These are phyloP conservation scores for Pythium utonaiense DNA, from an alignment of 352 stramenopile species.

Conservation along the genomic window DNA sequence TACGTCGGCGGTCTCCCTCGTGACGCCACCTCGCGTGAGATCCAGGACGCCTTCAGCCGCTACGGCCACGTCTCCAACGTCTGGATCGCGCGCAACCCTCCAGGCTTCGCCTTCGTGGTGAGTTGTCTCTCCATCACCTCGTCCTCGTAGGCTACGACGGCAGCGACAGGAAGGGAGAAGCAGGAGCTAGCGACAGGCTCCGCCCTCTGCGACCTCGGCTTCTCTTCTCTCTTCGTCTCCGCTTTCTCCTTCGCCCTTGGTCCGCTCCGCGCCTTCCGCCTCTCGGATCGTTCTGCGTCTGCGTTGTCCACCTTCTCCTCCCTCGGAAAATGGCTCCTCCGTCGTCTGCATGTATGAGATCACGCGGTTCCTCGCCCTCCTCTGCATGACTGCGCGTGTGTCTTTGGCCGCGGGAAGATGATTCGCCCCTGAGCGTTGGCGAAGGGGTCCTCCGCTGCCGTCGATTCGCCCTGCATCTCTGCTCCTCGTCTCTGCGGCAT, in stretches of 20 bases:
- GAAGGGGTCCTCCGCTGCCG: constrained; percentile 17
- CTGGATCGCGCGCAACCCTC: constrained; percentile 84
- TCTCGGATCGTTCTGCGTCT: not conserved
- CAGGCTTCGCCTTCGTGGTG: constrained; percentile 88
- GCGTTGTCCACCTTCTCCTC: not conserved
- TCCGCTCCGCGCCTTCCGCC: constrained; percentile 1
- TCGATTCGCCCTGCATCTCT: constrained; percentile 15
- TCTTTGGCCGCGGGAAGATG: constrained; percentile 2
- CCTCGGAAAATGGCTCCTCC: not conserved
- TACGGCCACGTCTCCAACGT: constrained; percentile 86
- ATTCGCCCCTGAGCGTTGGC: not conserved
- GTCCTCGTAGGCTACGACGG: constrained; percentile 14
- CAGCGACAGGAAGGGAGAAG: constrained; percentile 8
- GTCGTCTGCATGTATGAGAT: constrained; percentile 13
- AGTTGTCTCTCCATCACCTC: constrained; percentile 38
- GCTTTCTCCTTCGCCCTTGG: constrained; percentile 8
- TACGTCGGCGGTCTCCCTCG: constrained; percentile 81
- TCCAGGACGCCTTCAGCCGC: constrained; percentile 79
- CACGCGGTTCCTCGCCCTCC: not conserved
- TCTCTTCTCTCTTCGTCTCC: constrained; percentile 11
- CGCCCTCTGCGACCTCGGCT: not conserved
- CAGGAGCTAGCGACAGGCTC: not conserved
- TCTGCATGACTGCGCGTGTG: constrained; percentile 5
- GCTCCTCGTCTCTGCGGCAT: constrained; percentile 33
- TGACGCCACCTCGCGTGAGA: constrained; percentile 75